Evolutionary conservation across 768 basidiomycete genomes (phyloP).

Genomic region (Hemileccinum rubropunctum): DNA sequence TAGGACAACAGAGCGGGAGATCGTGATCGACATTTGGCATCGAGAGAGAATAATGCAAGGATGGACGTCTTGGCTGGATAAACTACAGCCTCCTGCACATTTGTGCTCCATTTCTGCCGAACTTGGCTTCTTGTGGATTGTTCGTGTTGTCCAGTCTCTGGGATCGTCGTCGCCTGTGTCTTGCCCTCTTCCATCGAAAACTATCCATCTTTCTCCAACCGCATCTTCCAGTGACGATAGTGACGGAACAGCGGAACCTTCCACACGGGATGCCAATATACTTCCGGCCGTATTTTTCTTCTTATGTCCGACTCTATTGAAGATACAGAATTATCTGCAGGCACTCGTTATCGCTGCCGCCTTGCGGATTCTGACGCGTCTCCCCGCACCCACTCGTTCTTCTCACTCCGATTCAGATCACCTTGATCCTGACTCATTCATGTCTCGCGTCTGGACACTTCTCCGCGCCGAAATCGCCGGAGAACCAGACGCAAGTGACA

Average conservation of each 20-base stretch:
- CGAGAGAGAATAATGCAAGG: slow-evolving; percentile 20
- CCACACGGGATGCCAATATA: slow-evolving; percentile 31
- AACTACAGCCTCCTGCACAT: slow-evolving; percentile 1
- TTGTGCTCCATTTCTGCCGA: slow-evolving; percentile 13
- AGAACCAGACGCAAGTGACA: slow-evolving; percentile 34
- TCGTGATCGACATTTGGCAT: slow-evolving; percentile 53
- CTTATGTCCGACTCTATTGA: slow-evolving; percentile 48
- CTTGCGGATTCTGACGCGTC: slow-evolving; percentile 53
- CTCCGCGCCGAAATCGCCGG: slow-evolving; percentile 53
- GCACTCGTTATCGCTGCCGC: slow-evolving; percentile 65
- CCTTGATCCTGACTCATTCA: slow-evolving; percentile 38
- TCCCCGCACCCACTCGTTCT: slow-evolving; percentile 24
- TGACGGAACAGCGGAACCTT: neutral
- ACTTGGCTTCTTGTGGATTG: slow-evolving; percentile 40
- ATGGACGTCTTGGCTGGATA: slow-evolving; percentile 28
- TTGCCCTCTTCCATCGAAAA: slow-evolving; percentile 30
- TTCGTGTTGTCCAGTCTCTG: slow-evolving; percentile 45
- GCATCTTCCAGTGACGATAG: neutral
- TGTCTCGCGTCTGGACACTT: slow-evolving; percentile 62
- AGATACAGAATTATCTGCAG: slow-evolving; percentile 67
- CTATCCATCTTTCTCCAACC: slow-evolving; percentile 7
- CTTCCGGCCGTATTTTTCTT: slow-evolving; percentile 71
- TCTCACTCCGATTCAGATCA: slow-evolving; percentile 11
- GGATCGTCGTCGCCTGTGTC: slow-evolving; percentile 40
- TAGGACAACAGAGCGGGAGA: slow-evolving; percentile 48